These are phyloP conservation scores for Aureobasidium vineae DNA, from an alignment of 2,329 filamentous ascomycete species.

Conservation along the genomic window DNA sequence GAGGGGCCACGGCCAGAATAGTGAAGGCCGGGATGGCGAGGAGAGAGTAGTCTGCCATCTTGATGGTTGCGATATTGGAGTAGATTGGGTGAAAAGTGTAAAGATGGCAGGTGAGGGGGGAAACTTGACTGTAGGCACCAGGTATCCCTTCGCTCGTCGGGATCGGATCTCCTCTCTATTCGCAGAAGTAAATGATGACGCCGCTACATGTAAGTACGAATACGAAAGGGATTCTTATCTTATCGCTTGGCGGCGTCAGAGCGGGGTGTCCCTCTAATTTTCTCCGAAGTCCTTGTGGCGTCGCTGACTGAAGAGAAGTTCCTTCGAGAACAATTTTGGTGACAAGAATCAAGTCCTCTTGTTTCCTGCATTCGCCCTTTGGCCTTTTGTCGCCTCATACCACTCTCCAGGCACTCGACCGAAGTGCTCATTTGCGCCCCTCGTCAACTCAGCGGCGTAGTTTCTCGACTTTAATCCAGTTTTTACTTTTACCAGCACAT, in stretches of 20 bases:
- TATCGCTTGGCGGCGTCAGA: slow-evolving; percentile 3
- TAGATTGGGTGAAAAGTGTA: background rate
- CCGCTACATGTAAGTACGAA: background rate
- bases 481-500: slow-evolving; percentile 22
- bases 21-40: slow-evolving; percentile 49
- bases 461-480: background rate
- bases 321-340: slow-evolving; percentile 27
- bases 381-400: background rate
- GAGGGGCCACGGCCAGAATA: slow-evolving; percentile 44
- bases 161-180: background rate
- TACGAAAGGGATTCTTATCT: background rate
- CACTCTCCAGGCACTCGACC: background rate
- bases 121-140: background rate
- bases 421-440: background rate
- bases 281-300: slow-evolving; percentile 3
- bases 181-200: background rate
- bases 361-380: background rate
- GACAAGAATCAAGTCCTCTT: slow-evolving; percentile 10
- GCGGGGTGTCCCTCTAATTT: slow-evolving; percentile 12
- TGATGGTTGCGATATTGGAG: slow-evolving; percentile 17
- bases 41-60: slow-evolving; percentile 42
- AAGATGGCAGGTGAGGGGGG: background rate
- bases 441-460: slow-evolving; percentile 8
- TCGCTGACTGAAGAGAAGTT: slow-evolving; percentile 21
- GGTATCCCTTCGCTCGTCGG: background rate